phyloP scores from a whole-genome alignment of 2,329 filamentous ascomycete species.

The Diatrype stigma region DNA sequence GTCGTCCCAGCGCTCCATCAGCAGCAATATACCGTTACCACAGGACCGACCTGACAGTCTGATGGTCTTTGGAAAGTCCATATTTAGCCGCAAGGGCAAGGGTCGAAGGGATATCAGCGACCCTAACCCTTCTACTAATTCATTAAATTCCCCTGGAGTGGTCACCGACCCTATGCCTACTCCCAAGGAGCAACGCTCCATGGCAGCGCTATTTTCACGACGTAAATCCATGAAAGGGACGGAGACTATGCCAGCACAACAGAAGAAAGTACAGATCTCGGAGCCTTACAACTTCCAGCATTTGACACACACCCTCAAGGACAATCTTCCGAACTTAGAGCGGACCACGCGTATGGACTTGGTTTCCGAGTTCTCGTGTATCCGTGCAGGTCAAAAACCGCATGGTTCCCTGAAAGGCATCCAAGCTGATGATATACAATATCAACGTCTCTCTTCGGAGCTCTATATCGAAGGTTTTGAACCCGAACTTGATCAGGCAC shows the following conservation, averaged over 20 bases:
- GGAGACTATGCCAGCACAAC: conserved; percentile 22
- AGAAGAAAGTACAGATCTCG: conserved; percentile 52
- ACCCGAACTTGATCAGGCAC: conserved; percentile 1
- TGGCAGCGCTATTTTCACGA: conserved; percentile 49
- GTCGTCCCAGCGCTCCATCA: conserved; percentile 52
- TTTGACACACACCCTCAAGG: conserved; percentile 53
- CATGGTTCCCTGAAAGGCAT: conserved; percentile 33
- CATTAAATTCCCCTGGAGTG: conserved; percentile 43
- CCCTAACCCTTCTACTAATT: conserved; percentile 43
- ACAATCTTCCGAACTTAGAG: conserved; percentile 40
- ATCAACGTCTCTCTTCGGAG: conserved; percentile 46
- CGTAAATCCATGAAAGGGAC: conserved; percentile 38
- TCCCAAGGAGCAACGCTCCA: conserved; percentile 39
- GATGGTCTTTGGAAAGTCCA: conserved; percentile 54
- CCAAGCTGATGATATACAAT: conserved; percentile 38
- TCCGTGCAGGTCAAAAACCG: conserved; percentile 33
- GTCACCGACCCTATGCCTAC: conserved; percentile 28
- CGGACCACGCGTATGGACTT: conserved; percentile 37
- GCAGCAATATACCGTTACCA: conserved; percentile 44
- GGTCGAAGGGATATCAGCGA: conserved; percentile 49
- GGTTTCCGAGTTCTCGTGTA: conserved; percentile 39
- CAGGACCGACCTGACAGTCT: conserved; percentile 56
- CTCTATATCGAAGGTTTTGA: conserved; percentile 17
- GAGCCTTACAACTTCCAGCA: conserved; percentile 65
- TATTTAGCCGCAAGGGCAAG: conserved; percentile 53